Evolutionary conservation across 2,329 filamentous ascomycete genomes (phyloP).

Genomic region (Dactylellina leptospora): DNA sequence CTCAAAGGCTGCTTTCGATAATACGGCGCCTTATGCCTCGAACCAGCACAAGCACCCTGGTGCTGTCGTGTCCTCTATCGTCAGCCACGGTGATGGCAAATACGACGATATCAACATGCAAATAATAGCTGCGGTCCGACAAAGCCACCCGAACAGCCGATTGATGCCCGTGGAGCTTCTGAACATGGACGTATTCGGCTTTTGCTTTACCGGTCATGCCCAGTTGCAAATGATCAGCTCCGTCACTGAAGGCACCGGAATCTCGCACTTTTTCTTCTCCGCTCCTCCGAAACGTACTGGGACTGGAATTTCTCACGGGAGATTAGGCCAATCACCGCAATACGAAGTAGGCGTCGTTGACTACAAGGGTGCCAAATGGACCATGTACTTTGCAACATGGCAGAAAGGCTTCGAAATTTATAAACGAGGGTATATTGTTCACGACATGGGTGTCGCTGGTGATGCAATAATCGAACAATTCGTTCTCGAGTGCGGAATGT

Average conservation of each 20-base stretch:
- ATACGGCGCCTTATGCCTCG: not conserved
- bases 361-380: slow-evolving; percentile 44
- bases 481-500: slow-evolving; percentile 25
- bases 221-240: slow-evolving; percentile 38
- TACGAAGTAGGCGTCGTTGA: slow-evolving; percentile 35
- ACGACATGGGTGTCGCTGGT: slow-evolving; percentile 17
- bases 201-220: slow-evolving; percentile 44
- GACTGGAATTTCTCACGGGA: slow-evolving; percentile 6
- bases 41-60: slow-evolving; percentile 35
- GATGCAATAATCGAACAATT: slow-evolving; percentile 34
- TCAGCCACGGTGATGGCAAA: slow-evolving; percentile 34
- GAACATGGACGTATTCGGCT: slow-evolving; percentile 34
- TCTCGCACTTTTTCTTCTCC: slow-evolving; percentile 33
- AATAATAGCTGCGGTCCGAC: slow-evolving; percentile 34
- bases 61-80: slow-evolving; percentile 29
- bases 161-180: slow-evolving; percentile 29
- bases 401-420: slow-evolving; percentile 22
- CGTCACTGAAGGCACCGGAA: slow-evolving; percentile 34
- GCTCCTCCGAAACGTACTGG: slow-evolving; percentile 27
- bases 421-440: slow-evolving; percentile 33
- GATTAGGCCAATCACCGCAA: slow-evolving; percentile 25
- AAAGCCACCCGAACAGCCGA: slow-evolving; percentile 22
- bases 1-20: slow-evolving; percentile 33
- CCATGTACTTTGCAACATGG: slow-evolving; percentile 46
- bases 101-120: slow-evolving; percentile 43